Base-by-base conservation (phyloP, 805 yeast genomes). In the Kodamaea neixiangensis region DNA sequence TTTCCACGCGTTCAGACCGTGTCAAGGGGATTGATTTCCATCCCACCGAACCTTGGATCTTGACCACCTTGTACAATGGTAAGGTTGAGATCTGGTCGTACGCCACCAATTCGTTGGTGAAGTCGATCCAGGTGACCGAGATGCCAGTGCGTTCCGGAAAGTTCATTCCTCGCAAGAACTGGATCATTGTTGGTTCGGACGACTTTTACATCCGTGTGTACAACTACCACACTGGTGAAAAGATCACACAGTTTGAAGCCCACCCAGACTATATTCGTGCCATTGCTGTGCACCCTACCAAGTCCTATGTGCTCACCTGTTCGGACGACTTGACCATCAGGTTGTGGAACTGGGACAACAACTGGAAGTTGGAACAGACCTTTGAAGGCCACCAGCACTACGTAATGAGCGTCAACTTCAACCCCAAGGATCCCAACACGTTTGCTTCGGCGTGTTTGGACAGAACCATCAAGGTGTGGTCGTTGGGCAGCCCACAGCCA, bases 11-110 rank as follows among this genome's bases (percentile, higher is more conserved):
- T 63, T 86, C 97, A 37, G 97, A 92, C 69, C 86, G 99, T 69
- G 97, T 94, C 67, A 94, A 94, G 72, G 97, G 97, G 46, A 87
- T 94, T 65, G 99, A 94, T 72, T 88, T 94, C 78, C 99, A 94
- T 69, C 99, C 99, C 19, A 78, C 92, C 17, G 99, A 94, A 69
- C 98, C 99, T 48, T 93, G 98, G 98, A 84, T 91, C 47, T 77
- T 91, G 63, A 86, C 93, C 48, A 90, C 97, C n/a, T 77, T 89
- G 52, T 91, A 89, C 71, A 87, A 92, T 46, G 99, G 97, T 58
- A 81, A 81, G 67, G 83, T 90, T 49, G 97, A 92, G 72, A 89
- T 93, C 65, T 90, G 96, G 96, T 87, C 96, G 49, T 90, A 89
- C 62, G 97, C 91, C 63, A 89, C 97, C 41, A 82, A 81, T 51